Percentiles rank a stretch among this genome's conserved stretches.
These are phyloP conservation scores for Dothiorella sarmentorum DNA, from an alignment of 2,329 filamentous ascomycete genomes.

Conservation along the genomic window DNA sequence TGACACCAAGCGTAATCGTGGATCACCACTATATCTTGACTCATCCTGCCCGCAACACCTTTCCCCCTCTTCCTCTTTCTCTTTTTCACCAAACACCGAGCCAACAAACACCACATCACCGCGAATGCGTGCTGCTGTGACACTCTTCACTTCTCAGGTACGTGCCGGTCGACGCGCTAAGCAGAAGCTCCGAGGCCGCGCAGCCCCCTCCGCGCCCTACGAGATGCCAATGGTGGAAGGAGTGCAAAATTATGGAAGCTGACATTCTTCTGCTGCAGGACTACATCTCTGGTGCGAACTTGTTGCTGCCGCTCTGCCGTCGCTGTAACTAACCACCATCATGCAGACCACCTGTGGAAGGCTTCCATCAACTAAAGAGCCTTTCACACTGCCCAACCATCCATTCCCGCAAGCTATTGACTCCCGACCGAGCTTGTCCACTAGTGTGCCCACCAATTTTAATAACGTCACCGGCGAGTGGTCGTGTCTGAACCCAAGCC, in stretches of 20 bases:
- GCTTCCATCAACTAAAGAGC: conserved; percentile 58
- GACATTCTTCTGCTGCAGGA: conserved; percentile 45
- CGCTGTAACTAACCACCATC: conserved; percentile 23
- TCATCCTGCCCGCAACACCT: background rate
- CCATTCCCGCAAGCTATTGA: conserved; percentile 5
- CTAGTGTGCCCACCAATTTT: background rate
- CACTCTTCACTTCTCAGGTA: conserved; percentile 54
- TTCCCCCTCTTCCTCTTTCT: background rate
- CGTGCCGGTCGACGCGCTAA: conserved; percentile 26
- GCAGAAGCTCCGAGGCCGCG: conserved; percentile 1
- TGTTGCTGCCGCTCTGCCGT: conserved; percentile 20
- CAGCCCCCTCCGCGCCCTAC: conserved; percentile 5
- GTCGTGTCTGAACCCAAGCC: conserved; percentile 3
- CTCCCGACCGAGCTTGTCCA: background rate
- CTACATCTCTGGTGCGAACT: conserved; percentile 59
- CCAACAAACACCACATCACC: conserved; percentile 13
- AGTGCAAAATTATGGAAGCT: conserved; percentile 27
- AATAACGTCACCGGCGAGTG: conserved; percentile 7
- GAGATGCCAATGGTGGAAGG: background rate
- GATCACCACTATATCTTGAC: conserved; percentile 7
- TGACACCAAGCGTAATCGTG: conserved; percentile 11
- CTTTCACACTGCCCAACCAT: conserved; percentile 23
- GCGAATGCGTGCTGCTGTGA: conserved; percentile 49
- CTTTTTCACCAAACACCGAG: conserved; percentile 1
- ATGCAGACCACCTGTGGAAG: conserved; percentile 64